phyloP scores from a whole-genome alignment of 2,329 filamentous ascomycete genomes.

The Xylariaceae sp. region DNA sequence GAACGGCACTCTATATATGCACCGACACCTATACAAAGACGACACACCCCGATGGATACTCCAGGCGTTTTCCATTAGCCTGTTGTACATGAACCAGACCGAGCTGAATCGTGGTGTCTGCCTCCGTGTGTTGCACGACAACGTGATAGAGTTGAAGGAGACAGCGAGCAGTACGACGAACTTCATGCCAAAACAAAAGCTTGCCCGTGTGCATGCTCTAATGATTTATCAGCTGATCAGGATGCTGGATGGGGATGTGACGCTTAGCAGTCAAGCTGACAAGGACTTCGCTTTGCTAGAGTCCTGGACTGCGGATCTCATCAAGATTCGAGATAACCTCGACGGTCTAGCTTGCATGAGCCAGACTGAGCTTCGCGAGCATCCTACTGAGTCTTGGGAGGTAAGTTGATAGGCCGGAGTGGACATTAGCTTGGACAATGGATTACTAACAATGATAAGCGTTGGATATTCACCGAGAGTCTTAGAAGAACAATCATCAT shows the following conservation, averaged over 20 bases:
- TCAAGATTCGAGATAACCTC: slow-evolving; percentile 32
- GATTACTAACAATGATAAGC: slow-evolving; percentile 10
- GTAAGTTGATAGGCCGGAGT: slow-evolving; percentile 36
- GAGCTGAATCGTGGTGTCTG: slow-evolving; percentile 37
- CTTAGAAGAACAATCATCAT: slow-evolving; percentile 37
- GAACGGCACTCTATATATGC: slow-evolving; percentile 39
- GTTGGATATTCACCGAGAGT: slow-evolving; percentile 42
- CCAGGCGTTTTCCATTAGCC: slow-evolving; percentile 37
- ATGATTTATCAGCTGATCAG: slow-evolving; percentile 40
- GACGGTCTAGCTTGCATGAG: slow-evolving; percentile 26
- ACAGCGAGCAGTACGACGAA: slow-evolving; percentile 25
- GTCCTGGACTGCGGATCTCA: slow-evolving; percentile 36
- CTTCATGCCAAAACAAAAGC: slow-evolving; percentile 35
- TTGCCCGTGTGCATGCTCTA: slow-evolving; percentile 42
- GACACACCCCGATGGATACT: slow-evolving; percentile 38
- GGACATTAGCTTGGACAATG: too few species aligned
- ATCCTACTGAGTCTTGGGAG: slow-evolving; percentile 41
- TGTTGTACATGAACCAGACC: slow-evolving; percentile 37
- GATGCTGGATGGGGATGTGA: slow-evolving; percentile 42
- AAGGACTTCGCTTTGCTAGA: slow-evolving; percentile 35
- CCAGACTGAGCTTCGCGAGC: slow-evolving; percentile 24
- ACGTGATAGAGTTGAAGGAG: slow-evolving; percentile 34
- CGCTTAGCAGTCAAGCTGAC: slow-evolving; percentile 38
- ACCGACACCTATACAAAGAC: slow-evolving; percentile 39
- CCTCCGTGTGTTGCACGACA: slow-evolving; percentile 37